Base-by-base conservation (phyloP, 2,329 filamentous ascomycete species). In the Penicillium glabrum region DNA sequence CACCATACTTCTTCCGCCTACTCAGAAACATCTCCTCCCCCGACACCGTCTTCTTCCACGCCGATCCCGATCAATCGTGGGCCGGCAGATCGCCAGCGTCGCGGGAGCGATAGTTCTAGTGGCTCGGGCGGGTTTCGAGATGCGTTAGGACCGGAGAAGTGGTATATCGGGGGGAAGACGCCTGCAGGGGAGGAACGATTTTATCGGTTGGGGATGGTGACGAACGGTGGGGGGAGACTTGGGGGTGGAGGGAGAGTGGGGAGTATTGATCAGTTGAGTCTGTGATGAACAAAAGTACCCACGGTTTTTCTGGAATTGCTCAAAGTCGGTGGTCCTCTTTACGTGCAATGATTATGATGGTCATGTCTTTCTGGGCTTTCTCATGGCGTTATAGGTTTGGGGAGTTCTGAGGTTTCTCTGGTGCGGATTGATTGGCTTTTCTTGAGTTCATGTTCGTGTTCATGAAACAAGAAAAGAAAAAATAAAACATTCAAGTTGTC, bases 81-180 rank as follows among this genome's bases (percentile, higher is more conserved):
- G 19, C 65, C 66, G n/a, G 57, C 68, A 19, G 68, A 75, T 53
- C 74, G 77, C 59, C 73, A 74, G 56, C 70, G 79, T 27, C 72
- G 79, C 44, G 79, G 78, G 19, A 80, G 78, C 57, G 78, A 80
- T 58, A 78, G 74, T 39, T 80, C 77, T 21, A 78, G 70, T 46
- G 76, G 77, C 19, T 79, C 75, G 2, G 76, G 77, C 14, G 79
- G 79, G 2, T 81, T 80, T 54, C 70, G 77, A 8, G 79, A 81
- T 65, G 75, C 77, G 0, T 57, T 80, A 10, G 77, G 78, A 0
- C 70, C 74, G 2, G 79, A 81, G 67, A 81, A 80, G 61, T 81
- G 79, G 79, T 82, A 80, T 66, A 78, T 82, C 26, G 79, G 79
- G 4, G 79, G 79, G 5, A 69, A 77, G 35, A 80, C 76, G 23